These are phyloP conservation scores for Claviceps arundinis DNA, from an alignment of 2,329 filamentous ascomycete species.

Conservation along the genomic window DNA sequence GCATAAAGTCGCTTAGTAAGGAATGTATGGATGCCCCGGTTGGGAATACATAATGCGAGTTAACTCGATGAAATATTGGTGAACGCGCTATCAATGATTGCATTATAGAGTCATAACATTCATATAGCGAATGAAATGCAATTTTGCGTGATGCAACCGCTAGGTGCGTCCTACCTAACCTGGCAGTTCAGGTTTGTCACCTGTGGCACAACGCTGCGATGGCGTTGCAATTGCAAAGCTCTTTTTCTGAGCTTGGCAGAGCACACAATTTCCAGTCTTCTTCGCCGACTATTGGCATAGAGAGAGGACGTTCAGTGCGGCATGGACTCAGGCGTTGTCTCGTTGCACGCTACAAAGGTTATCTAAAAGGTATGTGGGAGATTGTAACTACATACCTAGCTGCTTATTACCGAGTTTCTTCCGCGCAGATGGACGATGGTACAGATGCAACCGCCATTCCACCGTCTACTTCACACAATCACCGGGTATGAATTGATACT, in stretches of 20 bases:
- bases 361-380: too few species aligned
- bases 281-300: not conserved
- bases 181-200: not conserved
- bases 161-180: not conserved
- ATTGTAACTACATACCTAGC: not conserved
- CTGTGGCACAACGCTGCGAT: not conserved
- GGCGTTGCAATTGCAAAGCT: not conserved
- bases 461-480: not conserved
- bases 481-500: not conserved
- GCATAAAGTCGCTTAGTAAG: not conserved
- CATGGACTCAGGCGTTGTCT: not conserved
- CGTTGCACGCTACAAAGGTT: not conserved
- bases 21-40: not conserved
- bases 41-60: slow-evolving; percentile 1
- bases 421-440: too few species aligned
- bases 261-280: not conserved
- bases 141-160: not conserved
- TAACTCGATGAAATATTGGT: not conserved
- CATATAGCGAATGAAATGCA: not conserved
- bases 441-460: not conserved
- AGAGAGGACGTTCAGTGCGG: not conserved
- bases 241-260: not conserved
- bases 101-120: slow-evolving; percentile 1
- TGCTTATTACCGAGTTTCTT: not conserved
- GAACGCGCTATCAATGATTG: not conserved